These are phyloP conservation scores for Neckera pumila DNA, from an alignment of 225 moss, liverwort and hornwort species.

Conservation along the genomic window DNA sequence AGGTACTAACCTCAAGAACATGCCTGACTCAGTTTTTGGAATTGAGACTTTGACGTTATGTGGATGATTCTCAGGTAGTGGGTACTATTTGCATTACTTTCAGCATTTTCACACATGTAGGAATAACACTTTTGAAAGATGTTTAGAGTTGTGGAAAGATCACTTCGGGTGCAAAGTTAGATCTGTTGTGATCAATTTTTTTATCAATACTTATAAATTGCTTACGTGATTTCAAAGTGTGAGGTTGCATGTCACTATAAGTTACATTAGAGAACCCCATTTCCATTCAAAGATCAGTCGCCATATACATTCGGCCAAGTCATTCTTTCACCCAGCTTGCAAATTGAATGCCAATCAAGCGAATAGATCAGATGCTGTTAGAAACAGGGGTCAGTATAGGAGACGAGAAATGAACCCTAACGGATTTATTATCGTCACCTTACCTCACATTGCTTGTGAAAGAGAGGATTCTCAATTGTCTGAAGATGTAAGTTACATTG, in stretches of 20 bases:
- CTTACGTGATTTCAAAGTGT: neutral
- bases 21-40: neutral
- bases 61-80: neutral
- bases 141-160: neutral
- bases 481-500: neutral
- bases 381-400: neutral
- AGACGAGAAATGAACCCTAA: neutral
- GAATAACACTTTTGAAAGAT: neutral
- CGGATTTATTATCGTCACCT: neutral
- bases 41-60: neutral
- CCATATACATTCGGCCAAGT: neutral
- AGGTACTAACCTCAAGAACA: constrained; percentile 10
- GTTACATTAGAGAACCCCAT: neutral
- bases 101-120: neutral
- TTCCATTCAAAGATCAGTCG: neutral
- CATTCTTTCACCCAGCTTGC: neutral
- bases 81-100: neutral
- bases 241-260: neutral
- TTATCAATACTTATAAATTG: neutral
- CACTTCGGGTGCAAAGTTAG: neutral
- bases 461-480: neutral
- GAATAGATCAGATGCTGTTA: neutral
- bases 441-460: neutral
- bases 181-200: neutral
- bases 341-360: neutral